Conservation (phyloP, 2,329 filamentous ascomycete species). For the Eutypa lata region DNA sequence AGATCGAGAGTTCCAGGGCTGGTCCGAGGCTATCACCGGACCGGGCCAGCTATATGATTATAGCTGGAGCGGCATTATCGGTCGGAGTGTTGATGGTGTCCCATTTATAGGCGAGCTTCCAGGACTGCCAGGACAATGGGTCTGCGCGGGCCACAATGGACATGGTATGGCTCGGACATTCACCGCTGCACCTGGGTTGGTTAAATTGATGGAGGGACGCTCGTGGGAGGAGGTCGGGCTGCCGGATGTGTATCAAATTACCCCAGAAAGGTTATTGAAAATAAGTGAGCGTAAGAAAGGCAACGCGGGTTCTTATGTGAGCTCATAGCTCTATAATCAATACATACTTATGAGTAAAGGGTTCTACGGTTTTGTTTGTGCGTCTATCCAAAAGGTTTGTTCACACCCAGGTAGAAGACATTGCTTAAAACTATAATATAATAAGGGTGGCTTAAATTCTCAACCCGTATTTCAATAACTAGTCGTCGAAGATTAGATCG, state of each 20-base stretch:
- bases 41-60: constrained; percentile 26
- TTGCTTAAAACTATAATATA: no score
- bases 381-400: no score
- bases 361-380: no score
- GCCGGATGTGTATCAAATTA: constrained; percentile 14
- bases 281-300: neutral
- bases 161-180: constrained; percentile 17
- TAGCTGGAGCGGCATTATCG: constrained; percentile 11
- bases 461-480: no score
- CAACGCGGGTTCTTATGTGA: neutral
- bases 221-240: constrained; percentile 8
- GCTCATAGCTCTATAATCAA: no score
- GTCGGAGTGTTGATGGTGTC: constrained; percentile 9
- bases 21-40: constrained; percentile 20
- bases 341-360: no score
- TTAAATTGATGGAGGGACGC: constrained; percentile 11
- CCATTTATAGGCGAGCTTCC: constrained; percentile 13
- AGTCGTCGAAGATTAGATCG: no score
- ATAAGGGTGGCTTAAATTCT: no score
- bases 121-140: constrained; percentile 11
- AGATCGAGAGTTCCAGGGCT: constrained; percentile 22
- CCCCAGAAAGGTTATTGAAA: constrained; percentile 4
- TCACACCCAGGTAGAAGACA: no score
- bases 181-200: constrained; percentile 13
- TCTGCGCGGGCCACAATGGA: constrained; percentile 14